A percentile compares a stretch with the other conserved stretches of the same genome.
Evolutionary conservation across 1,284 basidiomycete genomes (phyloP).

Genomic region (Irpex sp.): DNA sequence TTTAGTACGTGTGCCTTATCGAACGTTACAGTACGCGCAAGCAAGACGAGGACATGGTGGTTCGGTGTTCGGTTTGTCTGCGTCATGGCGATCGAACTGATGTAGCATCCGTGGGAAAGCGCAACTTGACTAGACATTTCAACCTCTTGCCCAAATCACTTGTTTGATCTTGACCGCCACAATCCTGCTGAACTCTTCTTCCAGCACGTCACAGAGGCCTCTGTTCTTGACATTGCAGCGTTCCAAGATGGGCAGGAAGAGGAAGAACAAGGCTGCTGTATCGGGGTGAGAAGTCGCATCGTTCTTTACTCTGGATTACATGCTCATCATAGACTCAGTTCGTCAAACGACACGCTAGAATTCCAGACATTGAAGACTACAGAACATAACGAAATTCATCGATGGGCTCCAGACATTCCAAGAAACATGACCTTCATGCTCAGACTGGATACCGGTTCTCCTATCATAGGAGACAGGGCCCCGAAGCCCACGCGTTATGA

Average conservation of each 20-base stretch:
- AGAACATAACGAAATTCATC: neutral
- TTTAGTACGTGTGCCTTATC: no score
- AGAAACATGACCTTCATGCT: neutral
- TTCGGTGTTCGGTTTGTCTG: neutral
- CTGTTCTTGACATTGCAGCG: no score
- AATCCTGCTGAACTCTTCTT: neutral
- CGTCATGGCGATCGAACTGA: neutral
- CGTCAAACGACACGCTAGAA: no score
- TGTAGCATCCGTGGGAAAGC: neutral
- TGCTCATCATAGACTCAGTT: no score
- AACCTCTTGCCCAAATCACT: neutral
- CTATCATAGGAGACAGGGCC: neutral
- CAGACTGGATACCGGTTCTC: neutral
- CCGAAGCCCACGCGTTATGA: neutral
- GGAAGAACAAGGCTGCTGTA: neutral
- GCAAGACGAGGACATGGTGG: neutral
- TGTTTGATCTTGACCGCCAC: neutral
- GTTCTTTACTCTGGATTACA: no score
- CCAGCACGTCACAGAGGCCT: no score
- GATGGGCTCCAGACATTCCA: neutral
- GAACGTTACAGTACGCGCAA: neutral
- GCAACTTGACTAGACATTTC: neutral
- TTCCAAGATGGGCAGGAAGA: neutral
- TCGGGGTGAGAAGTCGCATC: neutral
- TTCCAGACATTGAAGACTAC: neutral